Evolutionary conservation across 2,329 filamentous ascomycete species (phyloP), one percentile per base, ranked within the genome.

Genomic region (Akanthomyces lecanii): DNA sequence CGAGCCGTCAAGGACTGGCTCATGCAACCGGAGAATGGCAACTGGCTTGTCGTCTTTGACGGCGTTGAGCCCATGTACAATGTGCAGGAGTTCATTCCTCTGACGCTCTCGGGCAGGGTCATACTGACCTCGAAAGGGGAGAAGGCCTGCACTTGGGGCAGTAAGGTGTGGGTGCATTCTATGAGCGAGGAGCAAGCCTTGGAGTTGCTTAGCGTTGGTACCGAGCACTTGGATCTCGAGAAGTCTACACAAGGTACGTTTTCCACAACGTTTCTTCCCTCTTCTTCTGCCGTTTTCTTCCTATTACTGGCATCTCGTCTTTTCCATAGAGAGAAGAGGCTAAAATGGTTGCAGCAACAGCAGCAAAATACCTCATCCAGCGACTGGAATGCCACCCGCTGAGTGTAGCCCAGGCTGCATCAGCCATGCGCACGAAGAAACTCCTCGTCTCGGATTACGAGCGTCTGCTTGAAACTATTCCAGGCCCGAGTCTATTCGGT

Each of bases 1-100:
- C 61, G 64, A 33, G 68, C 68, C 21, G 68, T 71, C 36, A 69
- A 66, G 45, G 67, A 71, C 61, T 71, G 70, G 70, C 65, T 71
- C 11, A 61, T 71, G 52, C 65, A 67, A 36, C 67, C 69, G 6
- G 66, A 67, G 21, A 71, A 71, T 47, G 61, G 59, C 42, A 62
- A 54, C 30, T 71, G 70, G 70, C 65, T 71, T 7, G 64, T 70
- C 14, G 64, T 71, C 2, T 66, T 70, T 45, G 70, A 71, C 52
- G 67, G 69, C 12, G 65, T 69, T 48, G 67, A 68, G 53, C 57
- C 67, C 1, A 68, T 68, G 4, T 69, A 69, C 59, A 69, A 70
- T 53, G 61, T 69, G 25, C 66, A 66, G 44, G 67, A 71, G 10
- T 69, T 71, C 25, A 66, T 71, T 30, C 70, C 69, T 14, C 62